Evolutionary conservation across 495 filamentous ascomycete genomes (phyloP).

Genomic region (Astrothelium subdiscretum): DNA sequence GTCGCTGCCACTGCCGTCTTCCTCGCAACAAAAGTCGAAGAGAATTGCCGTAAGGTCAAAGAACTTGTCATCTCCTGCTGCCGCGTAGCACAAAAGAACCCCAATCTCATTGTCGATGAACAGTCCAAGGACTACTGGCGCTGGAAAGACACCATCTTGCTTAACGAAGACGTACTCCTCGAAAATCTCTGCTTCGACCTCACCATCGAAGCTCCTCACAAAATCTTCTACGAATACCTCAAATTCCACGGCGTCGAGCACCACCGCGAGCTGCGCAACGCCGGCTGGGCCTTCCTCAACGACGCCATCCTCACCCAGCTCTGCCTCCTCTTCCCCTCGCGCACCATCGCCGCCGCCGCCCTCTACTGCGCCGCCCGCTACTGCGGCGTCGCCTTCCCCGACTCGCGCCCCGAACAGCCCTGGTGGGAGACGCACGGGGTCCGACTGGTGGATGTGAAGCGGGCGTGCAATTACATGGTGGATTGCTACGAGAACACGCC

Average conservation of each 20-base stretch:
- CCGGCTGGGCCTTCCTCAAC: conserved; percentile 85
- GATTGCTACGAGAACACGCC: conserved; percentile 64
- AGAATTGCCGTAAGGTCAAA: conserved; percentile 86
- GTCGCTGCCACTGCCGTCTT: conserved; percentile 85
- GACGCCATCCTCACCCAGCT: conserved; percentile 74
- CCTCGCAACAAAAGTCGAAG: conserved; percentile 91
- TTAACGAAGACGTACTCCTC: conserved; percentile 81
- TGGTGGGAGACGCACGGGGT: conserved; percentile 78
- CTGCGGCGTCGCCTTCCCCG: conserved; percentile 56
- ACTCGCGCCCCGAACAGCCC: conserved; percentile 56
- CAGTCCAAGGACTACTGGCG: conserved; percentile 94
- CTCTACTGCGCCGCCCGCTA: conserved; percentile 74
- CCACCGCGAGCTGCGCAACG: conserved; percentile 64
- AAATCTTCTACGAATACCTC: conserved; percentile 65
- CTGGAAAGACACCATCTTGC: conserved; percentile 87
- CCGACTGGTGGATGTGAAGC: conserved; percentile 46
- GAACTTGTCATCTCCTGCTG: conserved; percentile 87
- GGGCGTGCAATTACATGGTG: conserved; percentile 59
- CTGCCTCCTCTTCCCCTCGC: conserved; percentile 67
- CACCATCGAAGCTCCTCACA: conserved; percentile 73
- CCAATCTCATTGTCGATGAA: conserved; percentile 76
- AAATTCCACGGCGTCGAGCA: conserved; percentile 55
- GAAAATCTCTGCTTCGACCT: conserved; percentile 92
- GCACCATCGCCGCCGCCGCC: conserved; percentile 71
- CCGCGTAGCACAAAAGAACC: conserved; percentile 87